These are phyloP conservation scores for Pseudopyrenochaeta lycopersici DNA, from an alignment of 2,329 filamentous ascomycete genomes.

Conservation along the genomic window DNA sequence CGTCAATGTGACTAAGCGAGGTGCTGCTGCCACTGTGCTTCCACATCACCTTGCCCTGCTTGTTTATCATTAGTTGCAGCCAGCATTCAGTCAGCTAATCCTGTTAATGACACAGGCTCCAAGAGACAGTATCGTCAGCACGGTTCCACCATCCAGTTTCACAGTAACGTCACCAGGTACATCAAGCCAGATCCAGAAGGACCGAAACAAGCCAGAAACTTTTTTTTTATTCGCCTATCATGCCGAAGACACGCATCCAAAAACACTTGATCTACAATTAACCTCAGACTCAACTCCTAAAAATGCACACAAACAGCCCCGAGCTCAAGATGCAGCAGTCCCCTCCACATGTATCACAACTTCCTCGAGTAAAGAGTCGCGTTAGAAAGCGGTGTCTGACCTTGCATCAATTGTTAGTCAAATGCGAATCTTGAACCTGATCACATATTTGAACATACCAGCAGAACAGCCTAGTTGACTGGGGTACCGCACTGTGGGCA, in stretches of 20 bases:
- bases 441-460: conserved; percentile 2
- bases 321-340: conserved; percentile 23
- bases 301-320: conserved; percentile 29
- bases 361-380: conserved; percentile 12
- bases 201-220: neutral
- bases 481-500: conserved; percentile 51
- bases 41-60: no score
- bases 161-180: neutral
- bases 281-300: conserved; percentile 9
- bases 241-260: neutral
- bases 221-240: neutral
- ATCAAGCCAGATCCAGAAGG: neutral
- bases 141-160: neutral
- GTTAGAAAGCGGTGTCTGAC: conserved; percentile 3
- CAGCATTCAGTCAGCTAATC: neutral
- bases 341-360: conserved; percentile 10
- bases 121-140: neutral
- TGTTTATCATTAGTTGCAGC: no score
- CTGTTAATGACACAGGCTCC: neutral
- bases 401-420: conserved; percentile 9
- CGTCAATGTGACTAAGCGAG: neutral
- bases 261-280: neutral
- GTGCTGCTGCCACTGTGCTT: neutral
- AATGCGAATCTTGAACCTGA: neutral
- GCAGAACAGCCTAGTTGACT: conserved; percentile 39